Evolutionary conservation across 2,329 filamentous ascomycete species (phyloP).

Genomic region (Ceratocystis alfenasii): DNA sequence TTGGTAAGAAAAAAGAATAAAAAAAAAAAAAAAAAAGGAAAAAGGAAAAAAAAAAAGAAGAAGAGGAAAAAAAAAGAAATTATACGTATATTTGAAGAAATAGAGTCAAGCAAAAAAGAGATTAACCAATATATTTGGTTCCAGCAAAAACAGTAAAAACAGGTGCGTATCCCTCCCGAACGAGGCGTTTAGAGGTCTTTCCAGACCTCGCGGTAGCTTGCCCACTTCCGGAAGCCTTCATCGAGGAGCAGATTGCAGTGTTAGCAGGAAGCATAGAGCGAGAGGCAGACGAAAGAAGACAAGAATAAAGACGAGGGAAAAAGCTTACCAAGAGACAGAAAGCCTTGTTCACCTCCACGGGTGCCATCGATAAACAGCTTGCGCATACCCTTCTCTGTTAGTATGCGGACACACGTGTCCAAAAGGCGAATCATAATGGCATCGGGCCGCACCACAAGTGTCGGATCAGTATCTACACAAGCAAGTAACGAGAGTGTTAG

Average conservation of each 20-base stretch:
- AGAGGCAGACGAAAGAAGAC: not conserved
- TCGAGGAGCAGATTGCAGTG: constrained; percentile 11
- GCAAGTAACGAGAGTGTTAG: not conserved
- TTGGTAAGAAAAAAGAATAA: not conserved
- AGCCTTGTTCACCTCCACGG: constrained; percentile 39
- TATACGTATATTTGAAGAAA: not conserved
- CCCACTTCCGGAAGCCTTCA: constrained; percentile 47
- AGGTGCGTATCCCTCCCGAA: not conserved
- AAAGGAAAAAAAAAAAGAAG: not conserved
- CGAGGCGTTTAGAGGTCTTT: constrained; percentile 28
- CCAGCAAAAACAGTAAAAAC: not conserved
- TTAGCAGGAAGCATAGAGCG: not conserved
- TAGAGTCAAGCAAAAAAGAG: not conserved
- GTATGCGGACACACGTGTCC: constrained; percentile 38
- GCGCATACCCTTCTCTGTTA: constrained; percentile 40
- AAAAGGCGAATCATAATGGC: constrained; percentile 43
- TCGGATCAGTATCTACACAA: constrained; percentile 34
- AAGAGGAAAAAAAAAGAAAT: not conserved
- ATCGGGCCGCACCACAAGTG: constrained; percentile 36
- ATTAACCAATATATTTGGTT: not conserved
- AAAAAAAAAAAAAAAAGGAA: not conserved
- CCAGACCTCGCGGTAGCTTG: constrained; percentile 46
- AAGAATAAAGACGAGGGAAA: not conserved
- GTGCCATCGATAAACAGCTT: constrained; percentile 45
- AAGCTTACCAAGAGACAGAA: constrained; percentile 41